These are phyloP conservation scores for Metschnikowia anglica DNA, from an alignment of 805 yeast species.

Conservation along the genomic window DNA sequence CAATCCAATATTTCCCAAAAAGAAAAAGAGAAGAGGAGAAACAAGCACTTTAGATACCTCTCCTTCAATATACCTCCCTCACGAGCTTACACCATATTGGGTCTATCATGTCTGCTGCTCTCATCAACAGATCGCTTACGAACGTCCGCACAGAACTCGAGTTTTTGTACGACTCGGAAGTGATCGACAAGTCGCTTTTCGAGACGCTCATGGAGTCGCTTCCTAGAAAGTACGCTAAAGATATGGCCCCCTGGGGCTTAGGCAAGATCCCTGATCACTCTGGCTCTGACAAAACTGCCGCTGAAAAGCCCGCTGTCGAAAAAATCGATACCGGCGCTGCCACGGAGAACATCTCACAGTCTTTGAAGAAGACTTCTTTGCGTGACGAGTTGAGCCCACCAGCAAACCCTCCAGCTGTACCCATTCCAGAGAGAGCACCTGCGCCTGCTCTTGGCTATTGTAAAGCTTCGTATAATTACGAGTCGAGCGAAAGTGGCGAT, in stretches of 20 bases:
- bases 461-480: slow-evolving; percentile 74
- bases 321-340: not conserved
- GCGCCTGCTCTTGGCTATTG: slow-evolving; percentile 34
- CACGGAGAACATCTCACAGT: slow-evolving; percentile 4
- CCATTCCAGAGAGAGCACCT: slow-evolving; percentile 18
- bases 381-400: slow-evolving; percentile 21
- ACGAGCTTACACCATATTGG: not conserved
- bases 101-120: slow-evolving; percentile 46
- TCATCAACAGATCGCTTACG: slow-evolving; percentile 75
- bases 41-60: too few relatives aligned
- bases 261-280: slow-evolving; percentile 25
- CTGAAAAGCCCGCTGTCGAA: not conserved
- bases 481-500: slow-evolving; percentile 76
- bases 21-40: too few relatives aligned
- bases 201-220: slow-evolving; percentile 49
- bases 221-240: slow-evolving; percentile 57
- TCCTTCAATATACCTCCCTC: too few relatives aligned
- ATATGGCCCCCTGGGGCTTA: slow-evolving; percentile 48
- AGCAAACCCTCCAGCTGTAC: slow-evolving; percentile 16
- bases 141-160: slow-evolving; percentile 77
- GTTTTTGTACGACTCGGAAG: slow-evolving; percentile 71
- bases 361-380: slow-evolving; percentile 16
- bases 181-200: slow-evolving; percentile 57
- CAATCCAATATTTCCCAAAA: too few relatives aligned
- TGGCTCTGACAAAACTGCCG: not conserved